Base-by-base conservation (phyloP, 805 yeast species). In the Candida awuae region DNA sequence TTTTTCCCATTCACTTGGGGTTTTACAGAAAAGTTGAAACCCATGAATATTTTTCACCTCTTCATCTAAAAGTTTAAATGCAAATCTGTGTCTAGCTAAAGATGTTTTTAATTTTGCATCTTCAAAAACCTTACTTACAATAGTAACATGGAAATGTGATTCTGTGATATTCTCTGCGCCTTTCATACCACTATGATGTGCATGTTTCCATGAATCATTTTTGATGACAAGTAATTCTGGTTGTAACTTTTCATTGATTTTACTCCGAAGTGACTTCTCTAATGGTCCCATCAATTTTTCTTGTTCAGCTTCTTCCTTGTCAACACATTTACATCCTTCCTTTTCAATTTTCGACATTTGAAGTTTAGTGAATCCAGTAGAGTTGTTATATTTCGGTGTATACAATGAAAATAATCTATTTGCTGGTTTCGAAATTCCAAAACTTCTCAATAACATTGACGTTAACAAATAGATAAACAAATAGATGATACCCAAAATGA, bases 191-290 rank as follows among this genome's bases (percentile, higher is more conserved):
- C 77, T 80, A 58, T 90, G 97, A 47, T 84, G 88, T 2, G 87
- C 75, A 59, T 90, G 97, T 55, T 83, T 83, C 59, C 76, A 77
- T 6, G 95, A 84, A 59, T 90, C 97, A 56, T 90, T 90, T 42
- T 65, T 66, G 6, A 90, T 69, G 23, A 64, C 69, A 47, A 73
- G 66, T 48, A 46, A 58, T 8, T 54, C 52, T 17, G 75, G 94
- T 46, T 62, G 52, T 34, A 68, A 68, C 26, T 54, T 58, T 6
- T 50, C 45, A 16, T 56, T 47, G 21, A 80, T 51, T 47, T 76
- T 77, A 2, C 54, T 44, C 29, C 61, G 56, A 29, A 80, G 75
- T 30, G 63, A 53, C 27, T 55, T 53, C 40, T 77, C 77, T n/a
- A 76, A 64, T 6, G 83, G 79, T 6, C 52, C 52, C 28, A 34